phyloP scores from a whole-genome alignment of 192 early-diverging fungal genomes.

The Blastocladiella britannica region DNA sequence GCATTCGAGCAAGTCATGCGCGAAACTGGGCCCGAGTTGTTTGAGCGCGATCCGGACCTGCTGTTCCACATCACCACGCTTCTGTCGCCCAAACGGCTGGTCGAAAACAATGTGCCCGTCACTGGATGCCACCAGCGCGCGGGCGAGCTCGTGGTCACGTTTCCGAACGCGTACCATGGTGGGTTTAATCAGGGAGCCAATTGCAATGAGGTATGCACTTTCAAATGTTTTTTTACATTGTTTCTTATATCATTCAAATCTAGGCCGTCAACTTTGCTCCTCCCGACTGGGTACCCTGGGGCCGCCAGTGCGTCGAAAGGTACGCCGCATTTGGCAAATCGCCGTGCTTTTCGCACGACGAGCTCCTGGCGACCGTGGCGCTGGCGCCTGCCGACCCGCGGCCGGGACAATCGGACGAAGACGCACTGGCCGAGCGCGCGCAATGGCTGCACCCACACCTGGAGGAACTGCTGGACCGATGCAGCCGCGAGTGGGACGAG shows the following conservation, averaged over 20 bases:
- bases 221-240: conserved; percentile 2
- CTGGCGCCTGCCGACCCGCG: conserved; percentile 7
- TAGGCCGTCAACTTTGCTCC: conserved; percentile 94
- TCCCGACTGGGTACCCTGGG: conserved; percentile 72
- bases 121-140: conserved; percentile 66
- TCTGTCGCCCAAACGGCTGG: conserved; percentile 53
- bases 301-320: conserved; percentile 50
- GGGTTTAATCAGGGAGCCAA: conserved; percentile 89
- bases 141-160: conserved; percentile 84
- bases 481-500: background rate
- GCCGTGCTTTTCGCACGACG: conserved; percentile 91
- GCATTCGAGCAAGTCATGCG: conserved; percentile 71
- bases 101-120: conserved; percentile 52
- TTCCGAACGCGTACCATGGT: conserved; percentile 82
- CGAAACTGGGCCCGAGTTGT: conserved; percentile 61
- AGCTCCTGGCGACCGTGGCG: conserved; percentile 47
- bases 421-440: too few species aligned
- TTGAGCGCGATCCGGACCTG: conserved; percentile 74
- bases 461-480: background rate
- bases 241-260: conserved; percentile 47
- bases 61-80: conserved; percentile 87
- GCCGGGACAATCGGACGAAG: too few species aligned
- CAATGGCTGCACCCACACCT: background rate
- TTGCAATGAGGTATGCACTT: background rate
- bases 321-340: conserved; percentile 59